Base-by-base conservation (phyloP, 2,329 filamentous ascomycete species). In the Orbilia blumenaviensis region DNA sequence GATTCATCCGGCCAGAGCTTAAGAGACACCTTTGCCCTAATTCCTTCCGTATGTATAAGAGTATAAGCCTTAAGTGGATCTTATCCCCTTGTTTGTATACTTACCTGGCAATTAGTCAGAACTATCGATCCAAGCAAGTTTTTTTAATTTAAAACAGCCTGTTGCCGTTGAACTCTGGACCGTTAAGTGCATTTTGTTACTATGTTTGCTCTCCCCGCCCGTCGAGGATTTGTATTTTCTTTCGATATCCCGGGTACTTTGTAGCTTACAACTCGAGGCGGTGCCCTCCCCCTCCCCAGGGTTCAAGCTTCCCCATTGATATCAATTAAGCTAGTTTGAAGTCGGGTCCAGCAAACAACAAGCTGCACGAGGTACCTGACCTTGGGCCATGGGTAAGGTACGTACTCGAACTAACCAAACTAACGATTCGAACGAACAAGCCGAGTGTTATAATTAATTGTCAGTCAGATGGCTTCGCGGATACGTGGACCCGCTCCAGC, bases 221-320 rank as follows among this genome's bases (percentile, higher is more conserved):
- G 25, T 10, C 18, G 25, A 27, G 10, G 34, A 36, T 58, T 36
- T 58, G 52, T 23, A 58, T 58, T 58, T 38, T 9, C 41, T 9
- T 12, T 41, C 36, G 36, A 12, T n/a, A 41, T n/a, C 12, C 36
- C 36, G 12, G 36, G 42, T 46, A 46, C 42, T 23, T 23, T 9
- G 7, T 21, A 9, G 12, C 2, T 4, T 41, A 41, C 12, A 32
- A 18, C 14, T n/a, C 29, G 44, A 63, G 56, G 66, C 56, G 56
- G 66, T 71, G 66, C 66, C 44, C 21, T n/a, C n/a, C n/a, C n/a
- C n/a, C n/a, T n/a, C n/a, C n/a, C 36, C 42, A 52, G 18, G 66
- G 54, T 36, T 66, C 68, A 66, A 73, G 50, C 61, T 73, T 66
- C 68, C 68, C 50, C 52, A 73, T 72, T 72, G 36, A 52, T 38